Conservation (phyloP, 2,329 filamentous ascomycete genomes). For the Dothideomycetes sp. region DNA sequence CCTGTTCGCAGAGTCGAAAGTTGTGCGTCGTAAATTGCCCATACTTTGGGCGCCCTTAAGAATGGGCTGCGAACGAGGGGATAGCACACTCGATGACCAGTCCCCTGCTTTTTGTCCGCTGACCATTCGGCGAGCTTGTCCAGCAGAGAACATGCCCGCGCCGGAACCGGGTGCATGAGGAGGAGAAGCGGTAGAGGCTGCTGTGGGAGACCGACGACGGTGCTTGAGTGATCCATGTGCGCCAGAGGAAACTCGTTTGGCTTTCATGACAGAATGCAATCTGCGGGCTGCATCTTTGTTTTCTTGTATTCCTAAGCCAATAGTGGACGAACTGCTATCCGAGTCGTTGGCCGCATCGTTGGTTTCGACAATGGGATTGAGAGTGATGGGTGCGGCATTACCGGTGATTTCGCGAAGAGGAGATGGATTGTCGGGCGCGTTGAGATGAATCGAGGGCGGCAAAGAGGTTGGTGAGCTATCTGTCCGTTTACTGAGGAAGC, state of each 20-base stretch:
- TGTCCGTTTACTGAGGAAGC: slow-evolving; percentile 62
- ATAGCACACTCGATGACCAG: slow-evolving; percentile 41
- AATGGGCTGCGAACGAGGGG: slow-evolving; percentile 47
- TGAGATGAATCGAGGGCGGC: slow-evolving; percentile 45
- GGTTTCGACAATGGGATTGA: slow-evolving; percentile 21
- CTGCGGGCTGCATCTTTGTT: slow-evolving; percentile 14
- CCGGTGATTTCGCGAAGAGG: slow-evolving; percentile 34
- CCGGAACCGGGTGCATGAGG: slow-evolving; percentile 33
- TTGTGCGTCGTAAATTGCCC: neutral
- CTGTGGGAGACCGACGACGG: slow-evolving; percentile 36
- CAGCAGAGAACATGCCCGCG: slow-evolving; percentile 50
- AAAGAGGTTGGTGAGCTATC: slow-evolving; percentile 39
- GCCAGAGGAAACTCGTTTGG: slow-evolving; percentile 29
- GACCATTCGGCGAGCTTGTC: slow-evolving; percentile 56
- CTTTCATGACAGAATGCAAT: slow-evolving; percentile 39
- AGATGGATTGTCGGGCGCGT: slow-evolving; percentile 42
- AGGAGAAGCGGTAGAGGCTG: slow-evolving; percentile 48
- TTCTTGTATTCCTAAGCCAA: slow-evolving; percentile 8
- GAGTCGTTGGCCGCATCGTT: slow-evolving; percentile 20
- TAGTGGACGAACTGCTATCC: slow-evolving; percentile 12
- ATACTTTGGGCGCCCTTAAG: slow-evolving; percentile 38
- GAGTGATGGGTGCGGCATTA: slow-evolving; percentile 31
- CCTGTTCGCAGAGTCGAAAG: too few species aligned
- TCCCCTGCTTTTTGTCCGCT: slow-evolving; percentile 47
- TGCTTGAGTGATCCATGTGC: slow-evolving; percentile 15